phyloP scores from a whole-genome alignment of 2,329 filamentous ascomycete genomes.

The Sordariomycetes sp. region DNA sequence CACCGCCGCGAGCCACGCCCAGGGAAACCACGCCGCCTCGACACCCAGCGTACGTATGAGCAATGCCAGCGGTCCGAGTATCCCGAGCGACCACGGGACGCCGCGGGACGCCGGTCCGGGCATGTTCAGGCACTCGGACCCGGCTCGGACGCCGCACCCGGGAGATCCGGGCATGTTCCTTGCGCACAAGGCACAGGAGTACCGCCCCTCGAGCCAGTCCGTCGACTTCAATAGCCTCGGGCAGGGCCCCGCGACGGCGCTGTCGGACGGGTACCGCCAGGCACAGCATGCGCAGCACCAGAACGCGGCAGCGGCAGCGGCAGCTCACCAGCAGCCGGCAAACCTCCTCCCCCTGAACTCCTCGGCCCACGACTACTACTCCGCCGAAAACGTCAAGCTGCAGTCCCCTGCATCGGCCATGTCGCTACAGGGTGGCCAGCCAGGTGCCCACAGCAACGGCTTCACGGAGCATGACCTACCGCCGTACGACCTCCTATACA shows the following conservation, averaged over 20 bases:
- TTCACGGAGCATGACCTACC: constrained; percentile 53
- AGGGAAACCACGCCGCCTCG: constrained; percentile 9
- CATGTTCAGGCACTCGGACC: constrained; percentile 35
- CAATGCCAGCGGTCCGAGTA: constrained; percentile 32
- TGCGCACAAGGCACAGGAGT: constrained; percentile 29
- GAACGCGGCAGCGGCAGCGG: constrained; percentile 20
- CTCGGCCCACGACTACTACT: constrained; percentile 1
- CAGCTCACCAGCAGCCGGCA: constrained; percentile 13
- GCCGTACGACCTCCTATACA: constrained; percentile 61
- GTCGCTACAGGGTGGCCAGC: background rate
- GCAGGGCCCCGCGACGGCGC: constrained; percentile 24
- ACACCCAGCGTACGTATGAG: constrained; percentile 32
- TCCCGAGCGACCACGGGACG: constrained; percentile 42
- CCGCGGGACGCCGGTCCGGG: constrained; percentile 30
- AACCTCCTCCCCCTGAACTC: background rate
- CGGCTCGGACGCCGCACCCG: constrained; percentile 32
- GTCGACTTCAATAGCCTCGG: constrained; percentile 32
- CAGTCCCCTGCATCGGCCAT: background rate
- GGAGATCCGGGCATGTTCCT: constrained; percentile 33
- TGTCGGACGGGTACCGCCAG: constrained; percentile 30
- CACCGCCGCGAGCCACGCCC: constrained; percentile 12
- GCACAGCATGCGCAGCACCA: constrained; percentile 23
- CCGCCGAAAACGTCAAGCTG: background rate
- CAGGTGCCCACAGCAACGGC: constrained; percentile 14
- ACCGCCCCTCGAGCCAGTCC: constrained; percentile 29